phyloP scores from a whole-genome alignment of 2,329 filamentous ascomycete species.

The Colletotrichum simmondsii region DNA sequence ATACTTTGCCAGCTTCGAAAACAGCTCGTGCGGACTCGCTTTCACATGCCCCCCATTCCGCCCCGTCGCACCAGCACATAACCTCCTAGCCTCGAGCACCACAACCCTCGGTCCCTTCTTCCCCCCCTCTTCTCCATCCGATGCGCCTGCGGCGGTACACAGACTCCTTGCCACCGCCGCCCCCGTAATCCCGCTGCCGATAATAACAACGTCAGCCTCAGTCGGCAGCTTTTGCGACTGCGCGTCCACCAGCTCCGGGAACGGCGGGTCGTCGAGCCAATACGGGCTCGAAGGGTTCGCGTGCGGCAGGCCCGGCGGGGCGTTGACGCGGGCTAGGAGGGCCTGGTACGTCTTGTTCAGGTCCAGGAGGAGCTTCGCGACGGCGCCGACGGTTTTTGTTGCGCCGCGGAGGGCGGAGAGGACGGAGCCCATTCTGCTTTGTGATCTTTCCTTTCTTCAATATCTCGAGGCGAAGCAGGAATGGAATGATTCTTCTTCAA shows the following conservation, averaged over 20 bases:
- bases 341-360: slow-evolving; percentile 42
- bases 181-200: slow-evolving; percentile 66
- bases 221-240: slow-evolving; percentile 47
- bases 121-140: neutral
- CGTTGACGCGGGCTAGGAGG: slow-evolving; percentile 43
- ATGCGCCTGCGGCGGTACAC: slow-evolving; percentile 12
- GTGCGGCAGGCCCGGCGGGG: slow-evolving; percentile 52
- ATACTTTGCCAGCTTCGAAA: slow-evolving; percentile 43
- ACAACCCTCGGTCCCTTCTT: slow-evolving; percentile 44
- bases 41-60: slow-evolving; percentile 66
- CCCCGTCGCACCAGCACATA: slow-evolving; percentile 64
- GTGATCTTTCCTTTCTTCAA: neutral
- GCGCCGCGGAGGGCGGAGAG: slow-evolving; percentile 42
- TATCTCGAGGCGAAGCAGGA: too few species aligned
- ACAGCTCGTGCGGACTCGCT: slow-evolving; percentile 54
- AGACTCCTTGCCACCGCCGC: slow-evolving; percentile 48
- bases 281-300: slow-evolving; percentile 55
- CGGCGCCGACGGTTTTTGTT: slow-evolving; percentile 38
- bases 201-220: slow-evolving; percentile 59
- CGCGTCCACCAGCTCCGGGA: slow-evolving; percentile 50
- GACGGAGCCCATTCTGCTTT: slow-evolving; percentile 44
- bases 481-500: too few species aligned
- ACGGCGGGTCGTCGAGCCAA: slow-evolving; percentile 57
- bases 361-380: slow-evolving; percentile 39
- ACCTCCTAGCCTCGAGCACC: slow-evolving; percentile 61